Evolutionary conservation across 2,329 filamentous ascomycete species (phyloP).

Genomic region (Didymella segeticola): DNA sequence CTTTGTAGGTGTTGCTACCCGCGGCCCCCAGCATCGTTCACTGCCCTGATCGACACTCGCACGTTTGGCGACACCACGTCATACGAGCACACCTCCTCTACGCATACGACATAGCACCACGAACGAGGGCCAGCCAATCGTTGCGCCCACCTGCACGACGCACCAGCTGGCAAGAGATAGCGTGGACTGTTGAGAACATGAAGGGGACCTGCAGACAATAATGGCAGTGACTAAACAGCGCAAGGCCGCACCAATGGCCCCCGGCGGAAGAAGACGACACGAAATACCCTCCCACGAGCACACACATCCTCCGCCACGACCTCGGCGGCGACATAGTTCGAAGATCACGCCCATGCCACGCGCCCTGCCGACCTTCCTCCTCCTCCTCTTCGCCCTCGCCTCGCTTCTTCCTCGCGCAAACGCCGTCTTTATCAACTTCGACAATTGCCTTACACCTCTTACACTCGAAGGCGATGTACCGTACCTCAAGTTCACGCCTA

Average conservation of each 20-base stretch:
- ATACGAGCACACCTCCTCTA: not conserved
- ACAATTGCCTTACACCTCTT: constrained; percentile 75
- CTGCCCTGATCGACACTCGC: not conserved
- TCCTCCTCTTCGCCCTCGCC: constrained; percentile 33
- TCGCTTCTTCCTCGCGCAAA: constrained; percentile 35
- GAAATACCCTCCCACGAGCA: constrained; percentile 37
- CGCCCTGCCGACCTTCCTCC: constrained; percentile 28
- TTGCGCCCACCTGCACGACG: constrained; percentile 8
- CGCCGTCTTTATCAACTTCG: constrained; percentile 72
- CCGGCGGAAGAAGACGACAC: constrained; percentile 21
- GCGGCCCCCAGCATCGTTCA: constrained; percentile 7
- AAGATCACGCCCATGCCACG: constrained; percentile 8
- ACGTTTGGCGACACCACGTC: constrained; percentile 5
- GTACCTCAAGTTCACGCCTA: constrained; percentile 80
- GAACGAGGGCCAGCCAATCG: constrained; percentile 5
- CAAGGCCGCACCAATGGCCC: constrained; percentile 14
- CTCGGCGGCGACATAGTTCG: constrained; percentile 35
- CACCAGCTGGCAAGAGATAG: constrained; percentile 8
- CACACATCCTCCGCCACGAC: constrained; percentile 39
- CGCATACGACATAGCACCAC: constrained; percentile 13
- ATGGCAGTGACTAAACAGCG: constrained; percentile 35
- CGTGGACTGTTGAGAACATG: constrained; percentile 34
- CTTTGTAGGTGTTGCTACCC: constrained; percentile 4
- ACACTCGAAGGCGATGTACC: constrained; percentile 65
- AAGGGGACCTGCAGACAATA: constrained; percentile 31